phyloP scores from a whole-genome alignment of 2,329 filamentous ascomycete species.

The Bipolaris zeicola region DNA sequence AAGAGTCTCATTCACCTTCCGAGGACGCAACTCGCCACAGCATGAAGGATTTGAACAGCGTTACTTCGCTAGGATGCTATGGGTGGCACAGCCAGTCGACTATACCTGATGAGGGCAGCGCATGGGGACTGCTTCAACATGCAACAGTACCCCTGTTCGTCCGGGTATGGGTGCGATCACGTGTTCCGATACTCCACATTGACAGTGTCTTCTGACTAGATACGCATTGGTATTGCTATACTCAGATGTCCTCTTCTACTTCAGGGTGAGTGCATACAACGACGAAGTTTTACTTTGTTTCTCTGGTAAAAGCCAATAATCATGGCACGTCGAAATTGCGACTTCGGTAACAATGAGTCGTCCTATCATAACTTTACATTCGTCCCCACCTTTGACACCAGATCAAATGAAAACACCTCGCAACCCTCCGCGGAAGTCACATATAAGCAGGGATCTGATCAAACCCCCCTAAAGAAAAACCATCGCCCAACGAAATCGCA shows the following conservation, averaged over 20 bases:
- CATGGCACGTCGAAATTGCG: not conserved
- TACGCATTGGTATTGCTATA: not conserved
- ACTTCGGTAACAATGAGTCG: not conserved
- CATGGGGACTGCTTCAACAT: not conserved
- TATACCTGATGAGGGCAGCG: not conserved
- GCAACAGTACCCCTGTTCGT: not conserved
- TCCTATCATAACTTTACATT: not conserved
- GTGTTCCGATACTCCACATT: not conserved
- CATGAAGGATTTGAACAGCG: not conserved
- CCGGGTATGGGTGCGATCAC: not conserved
- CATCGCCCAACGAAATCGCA: not conserved
- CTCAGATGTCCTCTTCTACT: too few relatives aligned
- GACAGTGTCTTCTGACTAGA: not conserved
- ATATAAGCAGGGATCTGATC: not conserved
- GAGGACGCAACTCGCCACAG: not conserved
- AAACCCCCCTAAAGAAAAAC: not conserved
- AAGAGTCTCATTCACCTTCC: not conserved
- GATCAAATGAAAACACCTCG: not conserved
- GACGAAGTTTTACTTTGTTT: too few relatives aligned
- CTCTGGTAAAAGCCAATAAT: not conserved
- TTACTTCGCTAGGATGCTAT: not conserved
- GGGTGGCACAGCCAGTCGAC: not conserved
- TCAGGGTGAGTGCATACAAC: too few relatives aligned
- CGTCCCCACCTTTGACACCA: not conserved
- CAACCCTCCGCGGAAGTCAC: not conserved